Conservation (phyloP, 164 flowering plant genomes). For the Malania oleifera region DNA sequence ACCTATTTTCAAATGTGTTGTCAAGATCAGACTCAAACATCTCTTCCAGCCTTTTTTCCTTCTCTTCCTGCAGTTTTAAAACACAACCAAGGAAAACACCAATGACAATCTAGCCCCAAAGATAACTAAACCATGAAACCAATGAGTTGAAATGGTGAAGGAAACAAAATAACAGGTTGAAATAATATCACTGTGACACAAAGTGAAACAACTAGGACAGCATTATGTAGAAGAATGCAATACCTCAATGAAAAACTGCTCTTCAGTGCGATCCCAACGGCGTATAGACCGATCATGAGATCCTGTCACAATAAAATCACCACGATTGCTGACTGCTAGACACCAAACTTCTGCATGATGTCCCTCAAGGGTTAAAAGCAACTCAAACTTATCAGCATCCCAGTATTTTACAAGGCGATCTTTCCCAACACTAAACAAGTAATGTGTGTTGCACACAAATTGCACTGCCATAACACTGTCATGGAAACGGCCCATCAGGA, state of each 20-base stretch:
- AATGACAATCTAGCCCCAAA: neutral
- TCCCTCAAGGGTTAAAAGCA: conserved; percentile 92
- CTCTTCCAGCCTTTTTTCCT: conserved; percentile 89
- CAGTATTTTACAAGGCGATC: conserved; percentile 92
- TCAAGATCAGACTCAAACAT: conserved; percentile 84
- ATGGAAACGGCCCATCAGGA: conserved; percentile 24
- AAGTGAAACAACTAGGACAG: neutral
- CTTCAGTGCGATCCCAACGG: conserved; percentile 98
- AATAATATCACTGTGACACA: neutral
- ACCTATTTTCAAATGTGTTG: conserved; percentile 56
- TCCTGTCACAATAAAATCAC: conserved; percentile 90
- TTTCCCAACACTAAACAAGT: conserved; percentile 89
- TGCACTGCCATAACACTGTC: conserved; percentile 86
- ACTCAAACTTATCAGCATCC: conserved; percentile 99
- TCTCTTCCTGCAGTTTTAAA: conserved; percentile 77
- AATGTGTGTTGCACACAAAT: conserved; percentile 89
- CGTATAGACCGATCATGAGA: conserved; percentile 93
- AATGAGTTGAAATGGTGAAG: neutral
- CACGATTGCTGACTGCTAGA: conserved; percentile 80
- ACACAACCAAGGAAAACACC: neutral
- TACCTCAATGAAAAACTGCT: conserved; percentile 94
- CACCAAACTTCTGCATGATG: conserved; percentile 92
- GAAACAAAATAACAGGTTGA: neutral
- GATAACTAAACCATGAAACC: neutral
- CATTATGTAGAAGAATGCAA: neutral